Percentiles rank a stretch among this genome's conserved stretches.
Conservation (phyloP, 1,139 yeast genomes). For the Sugiyamaella xylanicola region DNA sequence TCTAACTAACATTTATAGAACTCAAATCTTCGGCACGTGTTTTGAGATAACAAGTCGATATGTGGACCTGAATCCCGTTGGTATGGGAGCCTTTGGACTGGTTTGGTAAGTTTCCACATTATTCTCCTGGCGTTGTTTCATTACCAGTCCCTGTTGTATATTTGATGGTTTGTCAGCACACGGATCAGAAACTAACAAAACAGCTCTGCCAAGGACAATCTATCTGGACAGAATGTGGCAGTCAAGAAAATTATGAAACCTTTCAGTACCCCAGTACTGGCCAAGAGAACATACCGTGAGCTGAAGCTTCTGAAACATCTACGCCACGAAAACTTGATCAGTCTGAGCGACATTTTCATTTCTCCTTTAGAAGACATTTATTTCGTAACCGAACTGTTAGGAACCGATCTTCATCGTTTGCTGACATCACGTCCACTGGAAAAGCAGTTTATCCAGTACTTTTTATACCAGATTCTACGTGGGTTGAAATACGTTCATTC, state of each 20-base stretch:
- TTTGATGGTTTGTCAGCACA: background rate
- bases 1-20: conserved; percentile 35
- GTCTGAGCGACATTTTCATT: conserved; percentile 89
- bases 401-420: conserved; percentile 91
- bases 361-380: conserved; percentile 96
- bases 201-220: conserved; percentile 82
- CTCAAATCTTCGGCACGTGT: conserved; percentile 50
- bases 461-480: conserved; percentile 86
- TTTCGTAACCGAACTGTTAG: conserved; percentile 94
- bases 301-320: conserved; percentile 88
- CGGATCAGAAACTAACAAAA: background rate
- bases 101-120: conserved; percentile 59
- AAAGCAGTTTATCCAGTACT: conserved; percentile 94
- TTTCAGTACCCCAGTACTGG: conserved; percentile 89
- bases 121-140: too few species aligned
- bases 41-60: conserved; percentile 87
- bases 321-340: conserved; percentile 91
- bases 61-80: conserved; percentile 92
- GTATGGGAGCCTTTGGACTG: conserved; percentile 98
- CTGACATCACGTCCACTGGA: conserved; percentile 92
- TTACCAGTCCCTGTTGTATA: too few species aligned
- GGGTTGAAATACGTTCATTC: conserved; percentile 95
- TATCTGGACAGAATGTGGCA: conserved; percentile 92
- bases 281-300: conserved; percentile 95
- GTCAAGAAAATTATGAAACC: conserved; percentile 98